Base-by-base conservation (phyloP, 2,329 filamentous ascomycete species). In the Colletotrichum australisinense region DNA sequence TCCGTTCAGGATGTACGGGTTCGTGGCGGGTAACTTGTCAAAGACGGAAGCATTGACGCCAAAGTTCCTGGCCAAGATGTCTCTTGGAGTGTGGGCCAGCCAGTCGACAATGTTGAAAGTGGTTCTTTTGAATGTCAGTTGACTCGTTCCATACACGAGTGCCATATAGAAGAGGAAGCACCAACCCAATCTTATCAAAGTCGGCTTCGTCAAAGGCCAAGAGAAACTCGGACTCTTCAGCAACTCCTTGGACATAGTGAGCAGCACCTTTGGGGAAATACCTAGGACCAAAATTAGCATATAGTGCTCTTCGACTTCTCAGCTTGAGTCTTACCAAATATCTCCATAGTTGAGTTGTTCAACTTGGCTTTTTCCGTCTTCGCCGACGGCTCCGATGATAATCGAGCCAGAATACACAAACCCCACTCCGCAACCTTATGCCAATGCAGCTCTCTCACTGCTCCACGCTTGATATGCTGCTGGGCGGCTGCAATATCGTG, bases 101-200 rank as follows among this genome's bases (percentile, higher is more conserved):
- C 92, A 93, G 82, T 94, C 92, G 75, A 92, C 91, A 28, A 93
- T 86, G 82, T 91, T 92, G 85, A 93, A 94, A 0, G 92, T 93
- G 0, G 90, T 92, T n/a, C 89, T 89, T 28, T 8, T n/a, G 3
- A 19, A 26, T n/a, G 5, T 65, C 26, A 70, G 49, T 14, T 22
- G 22, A 28, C 19, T n/a, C 1, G 52, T 52, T 16, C 26, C 35
- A 8, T 26, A 11, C 8, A 9, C 9, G 16, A 71, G 11, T 16
- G 16, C 16, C 42, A 5, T 32, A 24, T 19, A 16, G 32, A 35
- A 24, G 1, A 32, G 6, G 3, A 16, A 28, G 6, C 4, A 76
- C 84, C 72, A 79, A 90, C 86, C 90, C 90, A 35, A 87, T 83
- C 64, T 87, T 88, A 78, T 93, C 91, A 78, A 93, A 93, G 77